Base-by-base conservation (phyloP, 768 basidiomycete genomes). In the Rhizopogon vulgaris region DNA sequence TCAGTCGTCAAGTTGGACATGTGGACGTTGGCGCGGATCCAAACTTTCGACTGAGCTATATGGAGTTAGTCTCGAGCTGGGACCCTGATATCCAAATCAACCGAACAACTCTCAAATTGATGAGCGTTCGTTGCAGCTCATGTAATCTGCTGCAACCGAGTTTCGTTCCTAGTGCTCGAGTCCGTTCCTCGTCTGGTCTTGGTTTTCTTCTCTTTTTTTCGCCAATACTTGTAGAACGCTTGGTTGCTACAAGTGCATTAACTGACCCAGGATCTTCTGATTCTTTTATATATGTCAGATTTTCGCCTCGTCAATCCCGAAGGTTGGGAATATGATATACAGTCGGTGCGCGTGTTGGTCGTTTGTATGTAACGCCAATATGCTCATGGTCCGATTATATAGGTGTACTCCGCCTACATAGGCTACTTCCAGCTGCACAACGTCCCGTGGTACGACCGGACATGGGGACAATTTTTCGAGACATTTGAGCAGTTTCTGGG, bases 261-360 rank as follows among this genome's bases (percentile, higher is more conserved):
- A 43, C 42, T 10, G 27, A 28, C 1, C 9, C 15, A 17, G 28
- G 3, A 6, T 18, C 17, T 12, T 22, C 18, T 45, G 27, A 28
- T 28, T 17, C 11, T 3, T 1, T 32, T 22, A 14, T 15, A 85
- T 83, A 85, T 83, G 85, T 69, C 82, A 30, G 83, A 87, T 64
- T 87, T 87, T 63, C 80, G 80, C 18, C 70, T 87, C 18, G 88
- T 89, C 39, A 83, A 87, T 56, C 84, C 85, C 15, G 75, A 74
- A 54, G 87, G 85, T 18, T 91, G 89, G 88, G 82, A 86, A 60
- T 87, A 82, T 58, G 87, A 90, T 66, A 75, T 89, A 5, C 85
- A 87, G 59, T 87, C 86, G 42, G 87, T 90, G 55, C 52, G 82
- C 73, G 9, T 53, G n/a, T 28, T 45, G 28, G 28, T 30, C 36